phyloP scores from a whole-genome alignment of 306 rosid genomes.

The Cucumis sativus region DNA sequence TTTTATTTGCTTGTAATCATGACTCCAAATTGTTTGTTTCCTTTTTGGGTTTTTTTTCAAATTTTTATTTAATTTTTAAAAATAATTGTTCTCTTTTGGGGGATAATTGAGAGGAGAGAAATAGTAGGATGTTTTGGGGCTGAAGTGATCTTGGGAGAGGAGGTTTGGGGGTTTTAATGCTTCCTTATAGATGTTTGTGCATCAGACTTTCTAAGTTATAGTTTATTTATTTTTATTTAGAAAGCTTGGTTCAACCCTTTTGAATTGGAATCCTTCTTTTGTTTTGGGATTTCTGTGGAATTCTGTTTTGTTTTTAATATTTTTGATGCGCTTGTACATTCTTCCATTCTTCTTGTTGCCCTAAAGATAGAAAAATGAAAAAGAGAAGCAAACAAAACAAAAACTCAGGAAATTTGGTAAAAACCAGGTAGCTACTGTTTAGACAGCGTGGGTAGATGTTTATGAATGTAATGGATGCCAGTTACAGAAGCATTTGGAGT shows the following conservation, averaged over 20 bases:
- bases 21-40: neutral
- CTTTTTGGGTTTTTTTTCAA: too few species aligned
- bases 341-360: neutral
- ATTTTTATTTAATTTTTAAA: too few species aligned
- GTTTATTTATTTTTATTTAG: too few species aligned
- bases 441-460: neutral
- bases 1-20: neutral
- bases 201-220: neutral
- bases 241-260: neutral
- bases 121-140: neutral
- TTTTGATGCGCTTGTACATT: neutral
- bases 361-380: neutral
- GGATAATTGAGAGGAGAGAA: neutral
- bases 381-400: neutral
- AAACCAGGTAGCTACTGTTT: neutral
- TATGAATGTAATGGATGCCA: neutral
- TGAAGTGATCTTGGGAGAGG: neutral
- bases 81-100: neutral
- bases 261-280: neutral
- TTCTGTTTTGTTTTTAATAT: neutral
- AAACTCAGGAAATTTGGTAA: neutral
- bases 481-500: neutral
- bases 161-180: neutral
- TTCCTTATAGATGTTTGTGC: neutral
- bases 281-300: neutral